Conservation (phyloP, 495 filamentous ascomycete species). For the Aspergillus funiculosus region DNA sequence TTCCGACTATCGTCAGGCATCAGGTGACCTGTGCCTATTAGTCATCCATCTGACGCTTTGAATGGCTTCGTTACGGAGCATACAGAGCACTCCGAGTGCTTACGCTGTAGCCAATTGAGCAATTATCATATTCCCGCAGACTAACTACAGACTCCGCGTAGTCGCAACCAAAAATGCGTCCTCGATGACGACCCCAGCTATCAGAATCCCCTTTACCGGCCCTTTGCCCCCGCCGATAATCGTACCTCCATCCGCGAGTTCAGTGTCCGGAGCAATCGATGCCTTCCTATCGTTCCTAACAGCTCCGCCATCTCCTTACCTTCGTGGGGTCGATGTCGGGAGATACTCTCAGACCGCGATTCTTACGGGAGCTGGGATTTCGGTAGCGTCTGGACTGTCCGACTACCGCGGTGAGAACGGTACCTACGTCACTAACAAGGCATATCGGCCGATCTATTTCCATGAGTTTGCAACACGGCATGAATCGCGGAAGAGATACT, state of each 20-base stretch:
- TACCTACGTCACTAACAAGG: constrained; percentile 85
- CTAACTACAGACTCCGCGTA: not conserved
- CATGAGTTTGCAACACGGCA: constrained; percentile 79
- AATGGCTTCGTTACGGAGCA: too few relatives aligned
- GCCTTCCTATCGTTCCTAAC: constrained; percentile 71
- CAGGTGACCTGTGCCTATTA: too few relatives aligned
- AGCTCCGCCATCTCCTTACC: constrained; percentile 43
- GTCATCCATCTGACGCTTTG: not conserved
- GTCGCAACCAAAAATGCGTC: constrained; percentile 22
- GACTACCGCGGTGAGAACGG: constrained; percentile 89
- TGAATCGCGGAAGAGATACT: constrained; percentile 89
- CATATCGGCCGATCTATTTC: constrained; percentile 87
- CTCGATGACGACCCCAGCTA: constrained; percentile 60
- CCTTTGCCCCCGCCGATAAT: constrained; percentile 73
- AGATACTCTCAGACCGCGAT: constrained; percentile 58
- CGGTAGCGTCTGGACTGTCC: constrained; percentile 84
- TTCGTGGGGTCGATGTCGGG: constrained; percentile 45
- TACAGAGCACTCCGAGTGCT: too few relatives aligned
- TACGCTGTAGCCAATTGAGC: not conserved
- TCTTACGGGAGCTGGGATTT: constrained; percentile 87
- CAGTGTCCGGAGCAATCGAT: constrained; percentile 65
- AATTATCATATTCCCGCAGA: not conserved
- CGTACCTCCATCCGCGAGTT: constrained; percentile 62
- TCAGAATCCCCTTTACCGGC: constrained; percentile 88
- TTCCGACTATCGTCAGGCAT: too few relatives aligned